Evolutionary conservation across 148 eudicot genomes (phyloP).

Genomic region (Vaccinium darrowii): DNA sequence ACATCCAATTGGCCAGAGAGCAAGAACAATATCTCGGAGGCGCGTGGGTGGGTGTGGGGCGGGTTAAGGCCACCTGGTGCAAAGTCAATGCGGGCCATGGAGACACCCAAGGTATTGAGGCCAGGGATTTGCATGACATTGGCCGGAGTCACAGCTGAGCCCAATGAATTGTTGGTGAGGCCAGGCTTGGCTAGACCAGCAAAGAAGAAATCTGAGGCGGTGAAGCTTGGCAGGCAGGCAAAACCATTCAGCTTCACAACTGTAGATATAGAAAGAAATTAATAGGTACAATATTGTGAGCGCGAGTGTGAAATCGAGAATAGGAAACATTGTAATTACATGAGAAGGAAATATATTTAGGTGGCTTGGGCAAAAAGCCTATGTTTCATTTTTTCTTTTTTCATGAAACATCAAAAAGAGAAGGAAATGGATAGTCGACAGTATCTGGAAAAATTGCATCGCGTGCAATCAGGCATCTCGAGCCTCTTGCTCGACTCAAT

Average conservation of each 20-base stretch:
- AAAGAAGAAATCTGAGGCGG: slow-evolving; percentile 36
- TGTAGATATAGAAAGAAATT: neutral
- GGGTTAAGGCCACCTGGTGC: slow-evolving; percentile 45
- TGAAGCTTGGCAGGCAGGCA: slow-evolving; percentile 24
- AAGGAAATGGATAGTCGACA: too few relatives aligned
- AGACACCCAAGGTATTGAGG: slow-evolving; percentile 49
- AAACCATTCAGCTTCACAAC: slow-evolving; percentile 35
- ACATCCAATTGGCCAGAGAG: slow-evolving; percentile 41
- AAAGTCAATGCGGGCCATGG: slow-evolving; percentile 42
- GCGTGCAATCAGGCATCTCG: too few relatives aligned
- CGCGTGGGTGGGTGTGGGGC: slow-evolving; percentile 56
- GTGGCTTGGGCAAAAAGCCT: too few relatives aligned
- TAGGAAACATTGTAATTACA: too few relatives aligned
- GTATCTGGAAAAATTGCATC: too few relatives aligned
- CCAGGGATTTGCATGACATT: slow-evolving; percentile 38
- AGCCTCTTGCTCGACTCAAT: too few relatives aligned
- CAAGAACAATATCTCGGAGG: slow-evolving; percentile 41
- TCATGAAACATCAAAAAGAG: too few relatives aligned
- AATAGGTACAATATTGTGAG: too few relatives aligned
- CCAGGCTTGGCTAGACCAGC: slow-evolving; percentile 26
- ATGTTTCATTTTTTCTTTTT: too few relatives aligned
- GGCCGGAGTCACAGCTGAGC: slow-evolving; percentile 36
- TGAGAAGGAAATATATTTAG: neutral
- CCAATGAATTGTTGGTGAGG: slow-evolving; percentile 25
- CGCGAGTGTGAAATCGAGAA: neutral